Conservation (phyloP, 83 land plant genomes). For the Thuja plicata region DNA sequence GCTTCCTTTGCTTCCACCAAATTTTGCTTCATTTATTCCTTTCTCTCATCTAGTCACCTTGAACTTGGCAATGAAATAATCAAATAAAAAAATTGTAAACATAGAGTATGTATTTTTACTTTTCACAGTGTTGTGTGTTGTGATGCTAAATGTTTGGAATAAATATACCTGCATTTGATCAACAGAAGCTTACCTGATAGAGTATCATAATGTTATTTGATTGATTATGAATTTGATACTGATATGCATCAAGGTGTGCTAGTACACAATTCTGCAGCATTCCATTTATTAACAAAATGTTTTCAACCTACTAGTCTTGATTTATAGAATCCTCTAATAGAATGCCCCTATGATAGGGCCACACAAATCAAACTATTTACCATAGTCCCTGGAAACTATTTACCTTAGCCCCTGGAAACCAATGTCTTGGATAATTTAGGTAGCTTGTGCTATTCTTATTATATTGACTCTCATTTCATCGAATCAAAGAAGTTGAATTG, state of each 20-base stretch:
- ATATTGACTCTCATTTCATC: background rate
- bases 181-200: background rate
- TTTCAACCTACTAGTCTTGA: background rate
- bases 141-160: background rate
- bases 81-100: background rate
- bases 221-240: background rate
- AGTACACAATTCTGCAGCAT: background rate
- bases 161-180: background rate
- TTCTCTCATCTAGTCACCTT: background rate
- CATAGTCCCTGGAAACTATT: background rate
- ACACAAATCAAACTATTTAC: background rate
- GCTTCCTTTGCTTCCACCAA: too few relatives aligned
- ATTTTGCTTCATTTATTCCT: too few relatives aligned
- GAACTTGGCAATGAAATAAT: background rate
- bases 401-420: background rate
- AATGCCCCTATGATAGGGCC: background rate
- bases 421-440: background rate
- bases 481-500: background rate
- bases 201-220: background rate
- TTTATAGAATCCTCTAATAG: background rate
- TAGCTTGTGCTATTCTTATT: slow-evolving; percentile 3
- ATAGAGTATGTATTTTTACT: background rate
- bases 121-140: background rate
- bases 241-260: background rate
- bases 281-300: background rate